Evolutionary conservation across 106 monocot species (phyloP).

Genomic region (Dendrobium chrysotoxum): DNA sequence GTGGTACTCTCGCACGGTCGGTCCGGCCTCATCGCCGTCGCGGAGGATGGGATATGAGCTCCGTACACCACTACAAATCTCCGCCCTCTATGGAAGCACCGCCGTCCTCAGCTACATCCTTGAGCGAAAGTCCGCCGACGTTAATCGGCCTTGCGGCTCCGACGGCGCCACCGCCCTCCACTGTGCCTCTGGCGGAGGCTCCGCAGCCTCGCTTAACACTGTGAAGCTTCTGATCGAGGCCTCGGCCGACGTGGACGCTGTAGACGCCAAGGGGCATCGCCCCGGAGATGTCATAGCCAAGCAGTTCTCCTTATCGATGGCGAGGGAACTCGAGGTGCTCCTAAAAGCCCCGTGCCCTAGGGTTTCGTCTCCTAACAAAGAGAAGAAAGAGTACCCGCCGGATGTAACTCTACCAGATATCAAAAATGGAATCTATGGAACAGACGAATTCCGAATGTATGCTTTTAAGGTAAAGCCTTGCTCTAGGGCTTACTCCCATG

Average conservation of each 20-base stretch:
- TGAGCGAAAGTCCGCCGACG: slow-evolving; percentile 11
- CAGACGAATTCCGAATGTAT: slow-evolving; percentile 74
- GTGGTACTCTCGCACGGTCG: slow-evolving; percentile 60
- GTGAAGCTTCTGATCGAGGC: slow-evolving; percentile 29
- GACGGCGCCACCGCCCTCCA: slow-evolving; percentile 52
- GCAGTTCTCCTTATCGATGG: background rate
- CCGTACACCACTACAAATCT: slow-evolving; percentile 69
- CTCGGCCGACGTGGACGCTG: slow-evolving; percentile 35
- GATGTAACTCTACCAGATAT: slow-evolving; percentile 56
- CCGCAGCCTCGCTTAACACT: slow-evolving; percentile 14
- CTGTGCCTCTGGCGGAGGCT: slow-evolving; percentile 36
- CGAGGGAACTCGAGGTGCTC: slow-evolving; percentile 22
- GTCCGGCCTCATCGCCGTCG: background rate
- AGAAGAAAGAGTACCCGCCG: slow-evolving; percentile 48
- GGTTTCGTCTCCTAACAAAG: slow-evolving; percentile 12
- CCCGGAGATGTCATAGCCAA: slow-evolving; percentile 38
- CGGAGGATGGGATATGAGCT: slow-evolving; percentile 27
- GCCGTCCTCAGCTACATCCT: slow-evolving; percentile 51
- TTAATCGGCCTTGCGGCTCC: slow-evolving; percentile 20
- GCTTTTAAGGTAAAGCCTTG: slow-evolving; percentile 65
- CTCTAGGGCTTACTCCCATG: slow-evolving; percentile 63
- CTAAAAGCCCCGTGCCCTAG: slow-evolving; percentile 16
- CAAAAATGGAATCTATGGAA: slow-evolving; percentile 58
- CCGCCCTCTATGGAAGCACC: slow-evolving; percentile 61
- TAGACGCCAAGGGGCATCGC: slow-evolving; percentile 26